A percentile compares a stretch with the other conserved stretches of the same genome.
These are phyloP conservation scores for Colletotrichum nymphaeae DNA, from an alignment of 2,329 filamentous ascomycete species.

Conservation along the genomic window DNA sequence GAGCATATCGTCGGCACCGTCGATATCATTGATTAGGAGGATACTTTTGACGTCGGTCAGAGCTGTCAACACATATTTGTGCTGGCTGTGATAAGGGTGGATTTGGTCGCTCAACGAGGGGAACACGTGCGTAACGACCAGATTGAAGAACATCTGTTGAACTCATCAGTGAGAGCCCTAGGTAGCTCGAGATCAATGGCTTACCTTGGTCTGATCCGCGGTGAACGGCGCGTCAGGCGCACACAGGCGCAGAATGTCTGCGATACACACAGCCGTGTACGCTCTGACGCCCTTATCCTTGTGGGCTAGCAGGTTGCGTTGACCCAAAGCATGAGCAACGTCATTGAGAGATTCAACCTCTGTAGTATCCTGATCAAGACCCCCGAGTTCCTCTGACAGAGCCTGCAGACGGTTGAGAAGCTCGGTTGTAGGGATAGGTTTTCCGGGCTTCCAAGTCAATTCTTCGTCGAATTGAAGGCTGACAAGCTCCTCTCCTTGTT, in stretches of 20 bases:
- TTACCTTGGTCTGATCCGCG: conserved; percentile 87
- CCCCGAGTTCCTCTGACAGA: conserved; percentile 84
- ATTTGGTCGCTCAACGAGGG: conserved; percentile 87
- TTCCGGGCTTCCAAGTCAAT: conserved; percentile 91
- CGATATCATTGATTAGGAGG: conserved; percentile 88
- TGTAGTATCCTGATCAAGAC: conserved; percentile 87
- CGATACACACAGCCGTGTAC: conserved; percentile 87
- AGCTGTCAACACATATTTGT: conserved; percentile 90
- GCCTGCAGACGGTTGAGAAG: conserved; percentile 84
- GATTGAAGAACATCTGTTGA: conserved; percentile 86
- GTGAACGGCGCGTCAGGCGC: conserved; percentile 97
- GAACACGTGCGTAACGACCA: conserved; percentile 86
- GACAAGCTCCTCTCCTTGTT: conserved; percentile 42
- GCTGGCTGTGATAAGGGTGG: conserved; percentile 91
- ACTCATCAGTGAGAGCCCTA: conserved; percentile 16
- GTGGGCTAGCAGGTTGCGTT: conserved; percentile 85
- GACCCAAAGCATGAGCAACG: conserved; percentile 86
- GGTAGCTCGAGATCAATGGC: conserved; percentile 36
- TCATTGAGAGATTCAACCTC: conserved; percentile 85
- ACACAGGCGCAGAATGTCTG: conserved; percentile 92
- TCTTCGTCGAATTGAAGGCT: conserved; percentile 84
- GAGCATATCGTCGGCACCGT: conserved; percentile 82
- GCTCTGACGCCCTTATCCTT: conserved; percentile 95
- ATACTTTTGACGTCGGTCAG: conserved; percentile 95
- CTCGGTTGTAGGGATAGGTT: conserved; percentile 85